Percentiles rank a stretch among this genome's conserved stretches.
phyloP scores from a whole-genome alignment of 2,329 filamentous ascomycete genomes.

The Fusarium anthophilum region DNA sequence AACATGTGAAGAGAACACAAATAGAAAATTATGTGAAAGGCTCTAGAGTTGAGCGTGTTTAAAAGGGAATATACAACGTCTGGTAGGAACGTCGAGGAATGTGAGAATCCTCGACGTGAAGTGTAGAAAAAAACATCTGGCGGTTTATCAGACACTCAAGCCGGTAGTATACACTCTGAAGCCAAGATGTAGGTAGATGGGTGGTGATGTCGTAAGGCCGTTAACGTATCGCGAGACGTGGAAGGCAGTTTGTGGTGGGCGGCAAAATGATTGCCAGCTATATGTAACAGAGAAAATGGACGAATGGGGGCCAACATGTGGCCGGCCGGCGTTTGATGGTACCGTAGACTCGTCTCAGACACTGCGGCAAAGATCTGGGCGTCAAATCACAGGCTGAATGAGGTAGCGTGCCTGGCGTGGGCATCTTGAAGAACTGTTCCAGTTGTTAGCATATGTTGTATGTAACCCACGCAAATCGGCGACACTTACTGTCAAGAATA shows the following conservation, averaged over 20 bases:
- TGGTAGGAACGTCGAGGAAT: not conserved
- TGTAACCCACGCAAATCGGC: not conserved
- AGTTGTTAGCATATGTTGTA: conserved; percentile 2
- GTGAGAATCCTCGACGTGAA: not conserved
- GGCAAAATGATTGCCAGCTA: conserved; percentile 10
- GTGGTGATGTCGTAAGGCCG: conserved; percentile 28
- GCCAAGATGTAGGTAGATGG: conserved; percentile 5
- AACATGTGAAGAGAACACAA: conserved; percentile 34
- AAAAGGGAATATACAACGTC: conserved; percentile 12
- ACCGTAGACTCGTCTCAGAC: conserved; percentile 3
- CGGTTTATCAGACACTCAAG: conserved; percentile 13
- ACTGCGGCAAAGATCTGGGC: not conserved
- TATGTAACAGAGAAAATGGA: conserved; percentile 23
- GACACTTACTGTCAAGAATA: conserved; percentile 62
- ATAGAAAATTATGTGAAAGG: conserved; percentile 21
- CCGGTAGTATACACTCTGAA: conserved; percentile 21
- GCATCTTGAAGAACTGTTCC: conserved; percentile 49
- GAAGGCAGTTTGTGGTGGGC: conserved; percentile 11
- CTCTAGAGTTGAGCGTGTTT: not conserved
- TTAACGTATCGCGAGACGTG: conserved; percentile 26
- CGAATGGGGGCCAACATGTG: not conserved
- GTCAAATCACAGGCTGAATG: conserved; percentile 45
- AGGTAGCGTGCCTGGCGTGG: conserved; percentile 46
- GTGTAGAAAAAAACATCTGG: conserved; percentile 2
- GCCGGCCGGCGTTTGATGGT: not conserved